Base-by-base conservation (phyloP, 2,329 filamentous ascomycete genomes). In the Penicillium sp. region DNA sequence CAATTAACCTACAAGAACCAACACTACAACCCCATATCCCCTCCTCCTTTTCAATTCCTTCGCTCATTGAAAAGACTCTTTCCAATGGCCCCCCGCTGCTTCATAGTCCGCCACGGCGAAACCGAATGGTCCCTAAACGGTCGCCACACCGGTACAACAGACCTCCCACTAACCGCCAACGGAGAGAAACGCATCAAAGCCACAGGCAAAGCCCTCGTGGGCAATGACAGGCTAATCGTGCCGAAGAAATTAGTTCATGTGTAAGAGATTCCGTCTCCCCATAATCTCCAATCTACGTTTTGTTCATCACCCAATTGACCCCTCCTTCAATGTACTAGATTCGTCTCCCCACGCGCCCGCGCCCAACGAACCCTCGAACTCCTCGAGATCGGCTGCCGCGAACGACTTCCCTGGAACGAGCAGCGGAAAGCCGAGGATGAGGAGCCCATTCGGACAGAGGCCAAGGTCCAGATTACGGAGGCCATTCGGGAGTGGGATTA, bases 121-220 rank as follows among this genome's bases (percentile, higher is more conserved):
- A 98, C 93, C 4, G 92, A 96, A 82, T 98, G 93, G 93, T 96
- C 91, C 5, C 87, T 96, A 53, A 90, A 90, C 69, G 93, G 92
- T 59, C 85, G 88, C 56, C 92, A 97, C 79, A 98, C 94, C 0
- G 91, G 93, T 56, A 84, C 82, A 30, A 91, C 91, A n/a, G 93
- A 98, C 73, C 91, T 98, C 4, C 89, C 92, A 1, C 83, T 97
- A 40, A 97, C 93, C 0, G 80, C 84, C 55, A 90, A 92, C 74
- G 94, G 94, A 56, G 91, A 93, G 82, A 91, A 87, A 76, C 85
- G 91, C 63, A 85, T 93, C 61, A 82, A 81, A 61, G 88, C 90
- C 1, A 97, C 94, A 0, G 93, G 93, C 7, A 86, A 88, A 69
- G 93, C 93, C 1, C 84, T 98, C 30, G 89, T 97, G 8, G 94